Evolutionary conservation across 148 eudicot genomes (phyloP), one percentile per base, ranked within the genome.

Genomic region (Camellia sinensis): DNA sequence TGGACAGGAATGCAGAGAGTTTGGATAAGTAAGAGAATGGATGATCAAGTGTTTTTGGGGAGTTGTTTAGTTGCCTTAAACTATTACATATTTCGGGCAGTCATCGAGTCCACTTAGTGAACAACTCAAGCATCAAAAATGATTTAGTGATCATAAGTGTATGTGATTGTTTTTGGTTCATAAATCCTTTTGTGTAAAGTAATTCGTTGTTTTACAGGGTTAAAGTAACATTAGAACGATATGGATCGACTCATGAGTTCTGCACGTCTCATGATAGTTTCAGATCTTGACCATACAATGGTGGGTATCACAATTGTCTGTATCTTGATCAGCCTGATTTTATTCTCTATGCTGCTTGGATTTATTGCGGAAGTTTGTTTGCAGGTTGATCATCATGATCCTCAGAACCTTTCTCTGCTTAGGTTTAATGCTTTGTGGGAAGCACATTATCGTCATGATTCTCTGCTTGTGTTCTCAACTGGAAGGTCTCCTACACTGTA

Each of bases 281-380:
- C 94, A 2, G 94, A 91, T 86, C 92, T 91, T 73, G 94, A 91
- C 81, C 94, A 91, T 79, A 91, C 94, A 43, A 91, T 91, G 94
- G 94, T 91, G 44, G n/a, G 85, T 69, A 11, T 4, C 29, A 2
- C 61, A 7, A 44, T 57, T 67, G 7, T 61, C 41, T 65, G 50
- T 37, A 9, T 11, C 22, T n/a, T 50, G 37, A 7, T 29, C 67
- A 3, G 3, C 2, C 61, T 56, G 15, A 43, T 74, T 14, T 17
- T n/a, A 15, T 17, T n/a, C 6, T 65, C 66, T 72, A 17, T 83
- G 73, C 5, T 18, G 46, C 19, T 80, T 63, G 44, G 43, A 63
- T 76, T 46, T 61, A 80, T 67, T 67, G 75, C 43, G n/a, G 57
- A 73, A 19, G 41, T 21, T 68, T 19, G 10, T 75, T 43, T 75